Percentiles rank a stretch among this genome's conserved stretches.
phyloP scores from a whole-genome alignment of 2,329 filamentous ascomycete species.

The Pseudogymnoascus sp. region DNA sequence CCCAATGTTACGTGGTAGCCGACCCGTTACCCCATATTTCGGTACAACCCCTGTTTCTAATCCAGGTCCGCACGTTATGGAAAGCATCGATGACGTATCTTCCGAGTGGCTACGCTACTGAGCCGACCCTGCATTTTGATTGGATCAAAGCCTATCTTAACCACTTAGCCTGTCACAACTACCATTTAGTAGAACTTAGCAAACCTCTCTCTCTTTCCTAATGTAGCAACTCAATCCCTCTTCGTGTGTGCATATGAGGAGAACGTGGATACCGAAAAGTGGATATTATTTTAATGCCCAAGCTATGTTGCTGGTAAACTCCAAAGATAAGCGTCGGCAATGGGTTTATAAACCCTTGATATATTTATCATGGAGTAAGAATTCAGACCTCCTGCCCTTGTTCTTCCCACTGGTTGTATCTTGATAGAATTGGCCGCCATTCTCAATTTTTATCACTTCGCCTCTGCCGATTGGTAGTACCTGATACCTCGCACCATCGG shows the following conservation, averaged over 20 bases:
- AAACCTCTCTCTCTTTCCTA: neutral
- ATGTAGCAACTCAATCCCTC: neutral
- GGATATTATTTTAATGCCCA: neutral
- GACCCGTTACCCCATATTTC: neutral
- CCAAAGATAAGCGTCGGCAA: neutral
- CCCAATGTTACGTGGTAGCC: slow-evolving; percentile 4
- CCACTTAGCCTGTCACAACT: neutral
- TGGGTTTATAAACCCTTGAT: slow-evolving; percentile 7
- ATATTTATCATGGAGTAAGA: neutral
- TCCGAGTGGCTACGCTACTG: neutral
- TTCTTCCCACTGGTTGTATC: neutral
- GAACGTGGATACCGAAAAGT: neutral
- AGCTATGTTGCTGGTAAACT: neutral
- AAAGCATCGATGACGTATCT: neutral
- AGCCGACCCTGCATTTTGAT: slow-evolving; percentile 5
- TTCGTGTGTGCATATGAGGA: neutral
- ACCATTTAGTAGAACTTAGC: neutral
- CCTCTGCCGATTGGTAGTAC: neutral
- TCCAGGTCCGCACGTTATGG: neutral
- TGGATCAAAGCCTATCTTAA: neutral
- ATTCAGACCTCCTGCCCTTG: neutral
- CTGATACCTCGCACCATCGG: neutral
- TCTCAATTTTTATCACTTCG: neutral
- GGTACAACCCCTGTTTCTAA: neutral
- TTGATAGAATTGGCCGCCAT: neutral